A percentile compares a stretch with the other conserved stretches of the same genome.
Evolutionary conservation across 345 rosid genomes (phyloP).

Genomic region (Gossypium turneri): DNA sequence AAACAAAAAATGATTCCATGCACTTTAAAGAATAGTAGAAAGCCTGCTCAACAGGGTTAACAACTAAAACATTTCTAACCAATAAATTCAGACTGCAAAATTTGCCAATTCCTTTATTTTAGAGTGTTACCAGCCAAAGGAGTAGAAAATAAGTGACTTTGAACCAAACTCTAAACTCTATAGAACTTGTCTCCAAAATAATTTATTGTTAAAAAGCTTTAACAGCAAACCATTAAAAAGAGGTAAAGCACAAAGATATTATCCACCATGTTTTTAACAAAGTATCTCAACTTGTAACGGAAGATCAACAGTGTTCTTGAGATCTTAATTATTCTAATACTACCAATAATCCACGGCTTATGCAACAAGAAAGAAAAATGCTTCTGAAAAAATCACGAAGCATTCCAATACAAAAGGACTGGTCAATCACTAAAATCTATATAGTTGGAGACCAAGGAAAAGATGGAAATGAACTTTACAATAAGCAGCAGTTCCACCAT

Average conservation of each 20-base stretch:
- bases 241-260: not conserved
- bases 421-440: not conserved
- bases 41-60: not conserved
- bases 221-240: not conserved
- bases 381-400: not conserved
- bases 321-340: not conserved
- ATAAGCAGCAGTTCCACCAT: not conserved
- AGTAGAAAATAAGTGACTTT: not conserved
- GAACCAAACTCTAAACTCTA: not conserved
- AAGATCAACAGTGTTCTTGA: not conserved
- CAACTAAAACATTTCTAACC: not conserved
- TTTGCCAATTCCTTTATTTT: not conserved
- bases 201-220: not conserved
- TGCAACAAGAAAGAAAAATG: not conserved
- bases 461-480: not conserved
- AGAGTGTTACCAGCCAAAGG: not conserved
- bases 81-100: not conserved
- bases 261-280: not conserved
- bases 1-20: not conserved
- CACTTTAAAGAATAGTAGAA: not conserved
- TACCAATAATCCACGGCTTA: not conserved
- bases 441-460: not conserved
- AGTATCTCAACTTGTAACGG: not conserved
- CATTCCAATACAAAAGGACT: not conserved
- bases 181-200: not conserved